phyloP scores from a whole-genome alignment of 2,329 filamentous ascomycete genomes.

The Hypoxylon sp. region DNA sequence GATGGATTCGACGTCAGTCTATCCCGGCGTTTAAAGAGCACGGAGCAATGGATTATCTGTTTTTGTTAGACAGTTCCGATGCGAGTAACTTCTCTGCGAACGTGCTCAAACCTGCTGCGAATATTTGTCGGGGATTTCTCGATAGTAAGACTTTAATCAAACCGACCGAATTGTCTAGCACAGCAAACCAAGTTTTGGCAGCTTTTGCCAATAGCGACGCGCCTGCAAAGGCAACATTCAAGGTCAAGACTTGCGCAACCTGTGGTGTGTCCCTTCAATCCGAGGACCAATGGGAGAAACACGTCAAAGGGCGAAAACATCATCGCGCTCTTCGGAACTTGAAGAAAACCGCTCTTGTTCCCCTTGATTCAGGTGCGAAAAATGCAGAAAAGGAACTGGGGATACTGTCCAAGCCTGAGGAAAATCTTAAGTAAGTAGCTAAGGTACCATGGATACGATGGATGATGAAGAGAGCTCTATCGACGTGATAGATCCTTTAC shows the following conservation, averaged over 20 bases:
- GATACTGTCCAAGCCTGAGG: not conserved
- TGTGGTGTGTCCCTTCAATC: conserved; percentile 77
- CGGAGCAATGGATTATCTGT: conserved; percentile 72
- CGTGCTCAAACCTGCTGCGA: conserved; percentile 76
- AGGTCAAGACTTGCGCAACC: conserved; percentile 74
- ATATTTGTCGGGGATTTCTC: conserved; percentile 76
- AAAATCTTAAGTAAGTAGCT: not conserved
- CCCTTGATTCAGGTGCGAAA: conserved; percentile 26
- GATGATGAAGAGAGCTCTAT: not conserved
- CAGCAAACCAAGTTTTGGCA: conserved; percentile 70
- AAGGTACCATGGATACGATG: not conserved
- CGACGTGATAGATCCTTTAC: not conserved
- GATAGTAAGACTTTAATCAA: conserved; percentile 66
- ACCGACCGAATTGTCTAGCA: conserved; percentile 64
- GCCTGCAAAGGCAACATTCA: conserved; percentile 60
- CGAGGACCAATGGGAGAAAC: conserved; percentile 66
- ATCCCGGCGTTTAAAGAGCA: conserved; percentile 76
- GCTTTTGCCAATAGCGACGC: conserved; percentile 70
- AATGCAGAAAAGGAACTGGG: not conserved
- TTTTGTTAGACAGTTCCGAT: conserved; percentile 85
- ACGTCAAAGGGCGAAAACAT: conserved; percentile 63
- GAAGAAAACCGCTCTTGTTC: conserved; percentile 52
- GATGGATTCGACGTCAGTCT: conserved; percentile 90
- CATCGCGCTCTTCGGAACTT: conserved; percentile 48
- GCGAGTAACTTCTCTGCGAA: conserved; percentile 70